Evolutionary conservation across 305 asterid species (phyloP).

Genomic region (Caryopteris hybrid): DNA sequence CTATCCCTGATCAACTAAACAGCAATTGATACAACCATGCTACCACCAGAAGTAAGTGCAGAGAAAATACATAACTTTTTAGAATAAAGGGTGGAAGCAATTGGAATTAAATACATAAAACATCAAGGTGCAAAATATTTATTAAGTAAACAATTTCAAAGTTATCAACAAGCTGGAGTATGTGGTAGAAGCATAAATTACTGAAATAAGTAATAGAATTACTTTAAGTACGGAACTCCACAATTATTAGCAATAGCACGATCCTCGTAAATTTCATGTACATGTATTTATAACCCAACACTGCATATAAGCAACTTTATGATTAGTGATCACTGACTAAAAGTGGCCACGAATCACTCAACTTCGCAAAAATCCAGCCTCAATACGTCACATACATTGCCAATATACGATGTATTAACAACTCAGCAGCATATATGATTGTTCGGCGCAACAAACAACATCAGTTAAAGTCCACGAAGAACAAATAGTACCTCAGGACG

Average conservation of each 20-base stretch:
- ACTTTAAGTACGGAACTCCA: background rate
- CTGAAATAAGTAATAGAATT: background rate
- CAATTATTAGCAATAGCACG: background rate
- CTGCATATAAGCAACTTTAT: background rate
- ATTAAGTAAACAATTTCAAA: background rate
- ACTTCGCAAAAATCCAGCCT: constrained; percentile 8
- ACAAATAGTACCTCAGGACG: constrained; percentile 77
- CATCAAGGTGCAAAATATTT: background rate
- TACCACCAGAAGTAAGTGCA: background rate
- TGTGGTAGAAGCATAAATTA: background rate
- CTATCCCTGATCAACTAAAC: background rate
- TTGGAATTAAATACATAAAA: background rate
- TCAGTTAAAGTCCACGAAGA: constrained; percentile 1
- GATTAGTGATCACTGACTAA: background rate
- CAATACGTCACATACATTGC: constrained; percentile 12
- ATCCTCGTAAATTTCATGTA: background rate
- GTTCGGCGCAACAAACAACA: background rate
- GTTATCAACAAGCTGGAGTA: background rate
- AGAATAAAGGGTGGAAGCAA: background rate
- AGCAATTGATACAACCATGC: background rate
- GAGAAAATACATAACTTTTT: background rate
- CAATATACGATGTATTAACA: constrained; percentile 8
- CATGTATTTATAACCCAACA: background rate
- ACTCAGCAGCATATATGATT: constrained; percentile 1
- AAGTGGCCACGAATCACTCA: constrained; percentile 4